A percentile compares a stretch with the other conserved stretches of the same genome.
phyloP scores from a whole-genome alignment of 306 rosid species.

The Lathyrus tuberosus region DNA sequence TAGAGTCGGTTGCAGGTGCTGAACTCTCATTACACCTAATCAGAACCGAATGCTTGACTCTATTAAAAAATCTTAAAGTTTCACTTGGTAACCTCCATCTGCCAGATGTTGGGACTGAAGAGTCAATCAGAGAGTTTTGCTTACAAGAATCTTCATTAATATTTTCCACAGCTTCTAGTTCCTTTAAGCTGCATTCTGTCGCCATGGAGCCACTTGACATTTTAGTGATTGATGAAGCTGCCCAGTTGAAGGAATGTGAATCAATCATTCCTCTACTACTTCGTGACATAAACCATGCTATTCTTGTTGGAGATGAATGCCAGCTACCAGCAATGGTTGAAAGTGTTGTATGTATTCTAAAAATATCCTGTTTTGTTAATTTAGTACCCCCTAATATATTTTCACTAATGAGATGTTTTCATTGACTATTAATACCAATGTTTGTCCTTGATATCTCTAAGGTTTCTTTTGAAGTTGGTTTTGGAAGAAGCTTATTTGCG shows the following conservation, averaged over 20 bases:
- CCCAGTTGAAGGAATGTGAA: conserved; percentile 79
- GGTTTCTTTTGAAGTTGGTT: conserved; percentile 63
- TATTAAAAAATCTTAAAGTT: conserved; percentile 44
- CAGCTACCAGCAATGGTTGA: conserved; percentile 74
- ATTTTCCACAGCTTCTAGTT: conserved; percentile 73
- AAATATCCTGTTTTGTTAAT: not conserved
- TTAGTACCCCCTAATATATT: not conserved
- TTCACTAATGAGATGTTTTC: not conserved
- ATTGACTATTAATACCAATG: conserved; percentile 11
- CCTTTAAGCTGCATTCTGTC: conserved; percentile 56
- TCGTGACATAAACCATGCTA: conserved; percentile 53
- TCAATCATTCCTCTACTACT: conserved; percentile 70
- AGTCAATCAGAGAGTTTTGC: conserved; percentile 51
- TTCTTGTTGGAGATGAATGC: conserved; percentile 80
- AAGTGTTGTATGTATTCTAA: conserved; percentile 57
- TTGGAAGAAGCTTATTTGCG: conserved; percentile 78
- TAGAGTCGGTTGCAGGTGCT: conserved; percentile 9
- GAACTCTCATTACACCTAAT: conserved; percentile 29
- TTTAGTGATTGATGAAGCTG: conserved; percentile 84
- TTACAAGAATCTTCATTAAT: conserved; percentile 60
- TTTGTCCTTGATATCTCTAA: conserved; percentile 26
- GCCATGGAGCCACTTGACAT: conserved; percentile 48
- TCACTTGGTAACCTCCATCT: conserved; percentile 52
- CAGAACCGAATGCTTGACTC: conserved; percentile 53
- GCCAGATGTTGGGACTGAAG: conserved; percentile 41